Conservation (phyloP, 1,284 basidiomycete species). For the Ceratobasidium sp. region DNA sequence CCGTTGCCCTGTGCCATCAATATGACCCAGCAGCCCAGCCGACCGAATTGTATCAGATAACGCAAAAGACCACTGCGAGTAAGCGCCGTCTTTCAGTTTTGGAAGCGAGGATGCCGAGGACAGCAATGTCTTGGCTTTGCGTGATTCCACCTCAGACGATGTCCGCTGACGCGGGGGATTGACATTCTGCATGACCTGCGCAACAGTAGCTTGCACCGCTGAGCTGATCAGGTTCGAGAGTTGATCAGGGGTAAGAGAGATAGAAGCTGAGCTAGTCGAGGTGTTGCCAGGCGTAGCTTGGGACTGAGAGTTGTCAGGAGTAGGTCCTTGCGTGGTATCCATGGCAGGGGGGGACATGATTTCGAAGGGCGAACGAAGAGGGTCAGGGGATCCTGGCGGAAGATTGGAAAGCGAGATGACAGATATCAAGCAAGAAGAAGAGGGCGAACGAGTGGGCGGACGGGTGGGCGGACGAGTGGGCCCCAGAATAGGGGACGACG, state of each 20-base stretch:
- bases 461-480: too few relatives aligned
- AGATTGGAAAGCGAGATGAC: background rate
- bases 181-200: too few relatives aligned
- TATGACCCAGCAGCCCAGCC: constrained; percentile 1
- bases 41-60: background rate
- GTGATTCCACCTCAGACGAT: background rate
- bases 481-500: background rate
- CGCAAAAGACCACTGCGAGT: background rate
- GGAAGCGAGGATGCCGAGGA: background rate
- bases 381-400: background rate
- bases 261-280: background rate
- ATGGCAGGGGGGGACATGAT: background rate
- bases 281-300: background rate
- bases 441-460: too few relatives aligned
- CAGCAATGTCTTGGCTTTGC: background rate
- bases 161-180: too few relatives aligned
- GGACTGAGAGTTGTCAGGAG: background rate
- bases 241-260: background rate
- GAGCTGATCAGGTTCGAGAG: background rate
- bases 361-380: background rate
- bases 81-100: background rate
- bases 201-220: background rate
- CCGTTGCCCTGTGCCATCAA: background rate
- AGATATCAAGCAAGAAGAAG: background rate
- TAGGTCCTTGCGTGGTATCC: background rate